Base-by-base conservation (phyloP, 306 rosid species). In the Rosa multiflora region DNA sequence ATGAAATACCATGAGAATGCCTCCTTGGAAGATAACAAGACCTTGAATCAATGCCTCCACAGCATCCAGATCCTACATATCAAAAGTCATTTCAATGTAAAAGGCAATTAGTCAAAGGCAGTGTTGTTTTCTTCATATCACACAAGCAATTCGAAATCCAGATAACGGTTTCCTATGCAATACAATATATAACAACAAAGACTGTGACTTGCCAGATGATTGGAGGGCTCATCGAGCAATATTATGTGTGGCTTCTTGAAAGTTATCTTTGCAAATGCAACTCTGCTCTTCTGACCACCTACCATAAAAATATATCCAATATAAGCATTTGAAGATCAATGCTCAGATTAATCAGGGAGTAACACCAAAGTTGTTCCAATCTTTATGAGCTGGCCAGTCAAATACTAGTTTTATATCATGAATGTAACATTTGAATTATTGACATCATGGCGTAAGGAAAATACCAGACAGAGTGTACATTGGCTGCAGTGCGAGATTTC, bases 251-350 rank as follows among this genome's bases (percentile, higher is more conserved):
- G 99, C 84, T 96, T 96, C 96, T 84, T 96, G 85, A 93, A 96
- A 72, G 99, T 96, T 64, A 96, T 96, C 92, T 96, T 96, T 17
- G 99, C 90, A 77, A 96, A 96, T 51, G 99, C 99, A 75, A 96
- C 99, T 86, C 99, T 93, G 86, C 99, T 96, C 86, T 96, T 96
- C 89, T 96, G 99, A 80, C 99, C 99, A 80, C 99, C 99, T 96
- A 74, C 78, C 29, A 72, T 76, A 72, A 47, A 64, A 35, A 64
- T 61, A 37, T 23, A 51, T 56, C 63, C 72, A 42, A 26, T 17
- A 46, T 61, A 82, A 77, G 59, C 39, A 58, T 15, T 64, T 17
- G 32, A 67, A 78, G 17, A 53, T 61, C 14, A 21, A n/a, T 11
- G 12, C 29, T 8, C 29, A 29, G 55, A 73, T 48, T 18, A 69